phyloP scores from a whole-genome alignment of 345 rosid species.

The Streptanthus diversifolius region DNA sequence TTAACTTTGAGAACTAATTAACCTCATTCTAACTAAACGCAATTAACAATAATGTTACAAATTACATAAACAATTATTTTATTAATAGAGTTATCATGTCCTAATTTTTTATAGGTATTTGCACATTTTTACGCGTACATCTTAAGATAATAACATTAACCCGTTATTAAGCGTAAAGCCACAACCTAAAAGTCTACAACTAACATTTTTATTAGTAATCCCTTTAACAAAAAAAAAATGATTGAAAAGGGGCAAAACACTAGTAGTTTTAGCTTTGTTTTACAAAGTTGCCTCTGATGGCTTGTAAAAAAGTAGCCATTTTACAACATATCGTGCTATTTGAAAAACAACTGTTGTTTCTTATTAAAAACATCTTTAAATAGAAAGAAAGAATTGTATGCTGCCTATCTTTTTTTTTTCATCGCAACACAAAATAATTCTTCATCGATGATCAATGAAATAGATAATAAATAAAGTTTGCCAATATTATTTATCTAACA shows the following conservation, averaged over 20 bases:
- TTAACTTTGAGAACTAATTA: not conserved
- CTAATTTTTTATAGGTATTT: not conserved
- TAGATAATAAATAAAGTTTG: not conserved
- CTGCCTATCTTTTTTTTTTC: not conserved
- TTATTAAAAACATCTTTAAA: not conserved
- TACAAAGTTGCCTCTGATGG: not conserved
- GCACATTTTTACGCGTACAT: not conserved
- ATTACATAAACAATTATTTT: not conserved
- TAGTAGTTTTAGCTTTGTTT: not conserved
- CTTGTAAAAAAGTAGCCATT: too few species aligned
- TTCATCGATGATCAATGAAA: not conserved
- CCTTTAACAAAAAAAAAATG: not conserved
- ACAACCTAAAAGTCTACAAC: not conserved
- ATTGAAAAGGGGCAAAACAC: not conserved
- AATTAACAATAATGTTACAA: not conserved
- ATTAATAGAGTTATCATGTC: not conserved
- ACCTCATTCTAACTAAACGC: not conserved
- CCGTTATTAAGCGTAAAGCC: not conserved
- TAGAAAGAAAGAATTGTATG: not conserved
- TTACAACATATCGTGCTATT: not conserved
- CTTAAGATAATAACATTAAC: not conserved
- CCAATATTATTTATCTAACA: not conserved
- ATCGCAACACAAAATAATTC: not conserved
- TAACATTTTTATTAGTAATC: not conserved
- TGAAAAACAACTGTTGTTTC: not conserved